Evolutionary conservation across 129 eudicot species (phyloP).

Genomic region (Gnaphalium uliginosum): DNA sequence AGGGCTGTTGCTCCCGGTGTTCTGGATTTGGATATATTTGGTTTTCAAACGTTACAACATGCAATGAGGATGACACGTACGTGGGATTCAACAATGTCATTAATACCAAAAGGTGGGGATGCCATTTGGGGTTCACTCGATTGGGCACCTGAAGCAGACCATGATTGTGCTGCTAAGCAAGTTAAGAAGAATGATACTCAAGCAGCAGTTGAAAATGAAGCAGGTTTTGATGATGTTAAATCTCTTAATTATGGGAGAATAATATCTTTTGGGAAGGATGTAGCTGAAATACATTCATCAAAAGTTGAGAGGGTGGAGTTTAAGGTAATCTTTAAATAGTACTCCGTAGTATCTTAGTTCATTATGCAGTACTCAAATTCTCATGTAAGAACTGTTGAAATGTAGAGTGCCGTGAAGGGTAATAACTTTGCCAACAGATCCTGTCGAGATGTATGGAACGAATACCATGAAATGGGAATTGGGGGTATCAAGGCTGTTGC

Average conservation of each 20-base stretch:
- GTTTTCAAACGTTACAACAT: slow-evolving; percentile 7
- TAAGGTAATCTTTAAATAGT: background rate
- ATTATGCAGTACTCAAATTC: background rate
- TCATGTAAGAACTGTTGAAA: background rate
- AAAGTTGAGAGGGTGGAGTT: slow-evolving; percentile 17
- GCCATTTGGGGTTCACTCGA: slow-evolving; percentile 9
- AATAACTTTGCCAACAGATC: slow-evolving; percentile 8
- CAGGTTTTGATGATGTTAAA: background rate
- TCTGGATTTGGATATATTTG: slow-evolving; percentile 6
- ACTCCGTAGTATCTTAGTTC: background rate
- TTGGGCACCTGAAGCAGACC: slow-evolving; percentile 12
- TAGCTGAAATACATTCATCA: slow-evolving; percentile 8
- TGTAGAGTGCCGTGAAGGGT: slow-evolving; percentile 8
- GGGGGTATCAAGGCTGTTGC: slow-evolving; percentile 16
- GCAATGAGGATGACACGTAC: slow-evolving; percentile 14
- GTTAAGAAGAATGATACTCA: background rate
- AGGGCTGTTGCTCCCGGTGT: slow-evolving; percentile 16
- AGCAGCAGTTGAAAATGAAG: background rate
- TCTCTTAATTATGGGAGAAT: slow-evolving; percentile 8
- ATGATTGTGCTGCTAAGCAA: background rate
- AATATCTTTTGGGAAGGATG: slow-evolving; percentile 12
- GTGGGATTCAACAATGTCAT: slow-evolving; percentile 14
- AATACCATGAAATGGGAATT: slow-evolving; percentile 17
- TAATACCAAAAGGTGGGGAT: slow-evolving; percentile 21
- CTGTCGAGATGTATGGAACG: slow-evolving; percentile 15